Conservation (phyloP, 2,329 filamentous ascomycete genomes). For the Colletotrichum sublineola region DNA sequence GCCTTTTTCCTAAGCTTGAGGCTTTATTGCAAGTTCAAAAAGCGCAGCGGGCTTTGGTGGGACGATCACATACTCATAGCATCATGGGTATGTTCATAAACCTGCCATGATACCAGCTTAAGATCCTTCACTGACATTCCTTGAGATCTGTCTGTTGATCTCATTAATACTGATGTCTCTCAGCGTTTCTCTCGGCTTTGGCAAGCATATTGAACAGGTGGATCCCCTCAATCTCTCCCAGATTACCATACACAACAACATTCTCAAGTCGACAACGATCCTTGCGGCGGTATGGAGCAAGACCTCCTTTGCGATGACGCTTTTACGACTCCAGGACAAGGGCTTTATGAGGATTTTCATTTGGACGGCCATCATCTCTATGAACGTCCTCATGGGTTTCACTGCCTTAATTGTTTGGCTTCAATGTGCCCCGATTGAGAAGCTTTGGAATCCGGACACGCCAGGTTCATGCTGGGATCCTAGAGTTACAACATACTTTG, state of each 20-base stretch:
- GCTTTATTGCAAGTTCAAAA: slow-evolving; percentile 46
- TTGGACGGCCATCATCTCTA: slow-evolving; percentile 50
- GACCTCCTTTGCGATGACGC: slow-evolving; percentile 55
- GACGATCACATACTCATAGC: slow-evolving; percentile 47
- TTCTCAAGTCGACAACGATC: slow-evolving; percentile 50
- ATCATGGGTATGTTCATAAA: slow-evolving; percentile 44
- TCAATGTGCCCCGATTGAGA: slow-evolving; percentile 39
- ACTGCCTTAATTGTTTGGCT: slow-evolving; percentile 45
- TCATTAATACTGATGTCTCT: slow-evolving; percentile 9
- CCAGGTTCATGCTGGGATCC: slow-evolving; percentile 41
- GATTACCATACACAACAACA: slow-evolving; percentile 45
- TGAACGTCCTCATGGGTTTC: slow-evolving; percentile 48
- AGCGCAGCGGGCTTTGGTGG: slow-evolving; percentile 47
- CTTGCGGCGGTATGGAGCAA: slow-evolving; percentile 54
- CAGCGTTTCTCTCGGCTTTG: slow-evolving; percentile 41
- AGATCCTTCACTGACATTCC: neutral
- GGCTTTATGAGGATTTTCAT: slow-evolving; percentile 47
- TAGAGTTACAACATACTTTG: slow-evolving; percentile 30
- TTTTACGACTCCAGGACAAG: slow-evolving; percentile 50
- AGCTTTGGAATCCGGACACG: slow-evolving; percentile 20
- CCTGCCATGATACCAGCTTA: neutral
- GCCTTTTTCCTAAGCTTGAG: slow-evolving; percentile 44
- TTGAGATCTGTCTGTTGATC: slow-evolving; percentile 26
- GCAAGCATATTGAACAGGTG: slow-evolving; percentile 42
- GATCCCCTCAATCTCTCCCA: slow-evolving; percentile 30